These are phyloP conservation scores for Crithidia expoeki DNA, from an alignment of 208 protist genomes.

Conservation along the genomic window DNA sequence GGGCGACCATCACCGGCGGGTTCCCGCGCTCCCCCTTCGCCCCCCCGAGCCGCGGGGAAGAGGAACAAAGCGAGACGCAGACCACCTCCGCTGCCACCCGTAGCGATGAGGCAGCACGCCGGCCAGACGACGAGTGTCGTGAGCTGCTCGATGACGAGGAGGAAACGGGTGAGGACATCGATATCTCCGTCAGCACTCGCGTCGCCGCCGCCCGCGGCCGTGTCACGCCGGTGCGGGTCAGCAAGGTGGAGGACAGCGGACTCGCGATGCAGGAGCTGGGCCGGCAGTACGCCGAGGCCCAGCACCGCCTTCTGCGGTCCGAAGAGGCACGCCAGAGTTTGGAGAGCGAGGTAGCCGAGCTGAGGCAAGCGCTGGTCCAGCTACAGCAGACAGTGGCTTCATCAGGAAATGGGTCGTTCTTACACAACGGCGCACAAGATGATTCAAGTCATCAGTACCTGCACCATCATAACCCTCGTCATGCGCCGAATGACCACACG, in stretches of 20 bases:
- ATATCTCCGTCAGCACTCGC: constrained; percentile 34
- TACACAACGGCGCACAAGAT: background rate
- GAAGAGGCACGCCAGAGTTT: constrained; percentile 40
- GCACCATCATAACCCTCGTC: background rate
- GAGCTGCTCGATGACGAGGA: constrained; percentile 21
- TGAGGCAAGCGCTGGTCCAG: constrained; percentile 20
- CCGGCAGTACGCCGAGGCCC: constrained; percentile 48
- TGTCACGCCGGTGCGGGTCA: background rate
- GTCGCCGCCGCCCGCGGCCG: constrained; percentile 15
- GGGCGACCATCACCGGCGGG: background rate
- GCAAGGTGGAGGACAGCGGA: constrained; percentile 30
- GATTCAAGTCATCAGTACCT: background rate
- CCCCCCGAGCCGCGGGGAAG: background rate
- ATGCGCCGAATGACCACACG: background rate
- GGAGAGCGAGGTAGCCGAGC: constrained; percentile 43
- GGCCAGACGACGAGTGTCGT: background rate
- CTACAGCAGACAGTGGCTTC: constrained; percentile 15
- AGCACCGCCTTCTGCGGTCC: constrained; percentile 39
- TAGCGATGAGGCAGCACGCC: constrained; percentile 1
- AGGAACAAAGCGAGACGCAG: constrained; percentile 20
- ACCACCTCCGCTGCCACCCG: constrained; percentile 13
- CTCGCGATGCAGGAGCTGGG: constrained; percentile 44
- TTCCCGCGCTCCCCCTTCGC: background rate
- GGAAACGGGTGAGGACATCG: constrained; percentile 8
- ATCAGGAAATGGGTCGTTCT: background rate